These are phyloP conservation scores for Rehmannia glutinosa DNA, from an alignment of 257 asterid genomes.

Conservation along the genomic window DNA sequence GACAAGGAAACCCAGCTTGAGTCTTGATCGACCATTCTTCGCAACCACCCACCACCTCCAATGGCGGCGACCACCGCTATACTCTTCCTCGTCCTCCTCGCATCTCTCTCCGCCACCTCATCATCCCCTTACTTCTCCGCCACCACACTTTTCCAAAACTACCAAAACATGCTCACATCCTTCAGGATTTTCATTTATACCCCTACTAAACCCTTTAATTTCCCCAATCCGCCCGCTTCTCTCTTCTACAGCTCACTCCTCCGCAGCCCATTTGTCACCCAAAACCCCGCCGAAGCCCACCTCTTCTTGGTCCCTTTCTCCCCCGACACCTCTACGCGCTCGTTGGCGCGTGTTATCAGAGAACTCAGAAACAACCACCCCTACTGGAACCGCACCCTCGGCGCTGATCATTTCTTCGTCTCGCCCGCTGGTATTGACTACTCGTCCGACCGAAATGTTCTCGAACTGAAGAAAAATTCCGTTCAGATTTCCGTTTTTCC, in stretches of 20 bases:
- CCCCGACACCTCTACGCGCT: constrained; percentile 55
- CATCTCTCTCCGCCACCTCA: constrained; percentile 23
- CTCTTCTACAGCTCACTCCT: constrained; percentile 55
- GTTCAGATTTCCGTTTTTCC: constrained; percentile 75
- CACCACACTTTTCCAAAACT: constrained; percentile 45
- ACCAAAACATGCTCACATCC: constrained; percentile 54
- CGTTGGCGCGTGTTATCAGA: constrained; percentile 53
- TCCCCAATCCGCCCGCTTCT: constrained; percentile 38
- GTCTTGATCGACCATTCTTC: constrained; percentile 1
- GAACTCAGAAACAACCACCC: constrained; percentile 49
- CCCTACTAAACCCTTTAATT: constrained; percentile 37
- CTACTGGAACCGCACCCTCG: constrained; percentile 89
- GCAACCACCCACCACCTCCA: constrained; percentile 3
- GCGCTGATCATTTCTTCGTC: constrained; percentile 83
- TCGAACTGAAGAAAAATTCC: constrained; percentile 87
- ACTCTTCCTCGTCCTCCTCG: constrained; percentile 14
- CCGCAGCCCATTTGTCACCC: constrained; percentile 56
- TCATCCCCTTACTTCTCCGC: constrained; percentile 61
- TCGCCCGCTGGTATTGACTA: constrained; percentile 65
- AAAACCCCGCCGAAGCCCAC: constrained; percentile 60
- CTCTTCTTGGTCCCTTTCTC: constrained; percentile 78
- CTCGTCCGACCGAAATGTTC: constrained; percentile 66
- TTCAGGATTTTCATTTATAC: constrained; percentile 68
- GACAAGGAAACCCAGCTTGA: too few species aligned
- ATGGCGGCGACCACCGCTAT: constrained; percentile 31